Base-by-base conservation (phyloP, 768 basidiomycete species). In the Boletus tomentosulus region DNA sequence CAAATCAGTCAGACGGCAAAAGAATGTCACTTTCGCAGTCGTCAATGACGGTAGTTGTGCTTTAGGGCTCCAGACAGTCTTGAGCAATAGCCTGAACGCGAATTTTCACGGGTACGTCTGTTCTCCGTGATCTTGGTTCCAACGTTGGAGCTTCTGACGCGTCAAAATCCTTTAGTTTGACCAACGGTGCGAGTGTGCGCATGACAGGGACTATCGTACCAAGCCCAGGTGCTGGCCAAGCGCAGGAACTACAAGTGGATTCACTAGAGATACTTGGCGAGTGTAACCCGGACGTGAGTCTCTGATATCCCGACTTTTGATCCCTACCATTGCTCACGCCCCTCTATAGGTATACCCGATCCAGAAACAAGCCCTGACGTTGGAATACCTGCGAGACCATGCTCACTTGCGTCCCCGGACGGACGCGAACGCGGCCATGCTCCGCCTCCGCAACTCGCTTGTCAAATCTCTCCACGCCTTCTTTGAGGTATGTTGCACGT, bases 321-420 rank as follows among this genome's bases (percentile, higher is more conserved):
- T 19, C 38, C 41, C 44, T 33, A 16, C 33, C 10, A 28, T 46
- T 16, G 35, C 48, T 63, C 46, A 68, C 15, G 3, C 30, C 43
- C 25, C 35, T 50, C 41, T 8, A 3, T 51, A 93, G 93, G 73
- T 72, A 44, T 98, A 96, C 69, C 93, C 93, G 0, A 92, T 97
- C 48, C 95, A 95, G 70, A 98, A 97, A 68, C 85, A 98, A 69
- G 70, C 83, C 28, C 78, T 92, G 11, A 83, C 89, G 2, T 70
- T 79, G 2, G 87, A 93, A 56, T 87, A 91, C 62, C 78, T 97
- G 30, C 82, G 96, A 8, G 89, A 94, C 54, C 78, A 95, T 63
- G 82, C 84, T 4, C 94, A 98, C 73, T 70, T 99, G n/a, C 85
- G 97, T 10, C 79, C 88, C 7, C 81, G 96, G 12, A 94, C 91